Conservation (phyloP, 352 stramenopile genomes). For the Halophytophthora polymorphica region DNA sequence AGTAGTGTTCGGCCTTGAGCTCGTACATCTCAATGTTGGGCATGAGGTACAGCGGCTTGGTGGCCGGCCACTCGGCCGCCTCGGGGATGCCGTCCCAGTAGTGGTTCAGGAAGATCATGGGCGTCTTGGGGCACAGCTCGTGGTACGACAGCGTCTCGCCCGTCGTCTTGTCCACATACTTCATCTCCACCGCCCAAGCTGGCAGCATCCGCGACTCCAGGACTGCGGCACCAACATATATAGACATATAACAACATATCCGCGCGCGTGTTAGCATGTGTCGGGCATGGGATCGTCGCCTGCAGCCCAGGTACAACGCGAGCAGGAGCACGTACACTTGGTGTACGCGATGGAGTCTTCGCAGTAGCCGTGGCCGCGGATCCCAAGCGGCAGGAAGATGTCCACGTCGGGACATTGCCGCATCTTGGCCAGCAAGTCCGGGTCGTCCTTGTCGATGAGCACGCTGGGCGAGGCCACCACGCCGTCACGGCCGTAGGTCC, state of each 20-base stretch:
- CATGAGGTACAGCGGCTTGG: conserved; percentile 39
- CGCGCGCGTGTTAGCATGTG: not conserved
- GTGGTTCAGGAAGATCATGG: conserved; percentile 47
- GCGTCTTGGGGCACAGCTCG: conserved; percentile 42
- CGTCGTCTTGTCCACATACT: conserved; percentile 36
- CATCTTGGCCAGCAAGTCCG: conserved; percentile 45
- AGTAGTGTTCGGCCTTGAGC: conserved; percentile 47
- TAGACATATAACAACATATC: not conserved
- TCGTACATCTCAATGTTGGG: conserved; percentile 61
- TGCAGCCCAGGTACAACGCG: not conserved
- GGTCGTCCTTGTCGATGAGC: conserved; percentile 32
- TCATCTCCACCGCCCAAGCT: conserved; percentile 38
- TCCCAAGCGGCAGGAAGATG: conserved; percentile 47
- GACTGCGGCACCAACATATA: conserved; percentile 11
- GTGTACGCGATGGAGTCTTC: conserved; percentile 66
- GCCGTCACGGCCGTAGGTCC: conserved; percentile 27
- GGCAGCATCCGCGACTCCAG: conserved; percentile 42
- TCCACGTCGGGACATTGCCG: conserved; percentile 56
- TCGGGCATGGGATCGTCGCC: no score
- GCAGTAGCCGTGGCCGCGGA: conserved; percentile 63
- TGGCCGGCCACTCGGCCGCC: conserved; percentile 21
- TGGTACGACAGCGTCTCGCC: conserved; percentile 44
- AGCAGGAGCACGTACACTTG: conserved; percentile 37
- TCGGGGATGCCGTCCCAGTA: conserved; percentile 43
- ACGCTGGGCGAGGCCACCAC: conserved; percentile 16